A percentile compares a stretch with the other conserved stretches of the same genome.
These are phyloP conservation scores for Ceratorhiza oryzae-sativae DNA, from an alignment of 1,284 basidiomycete genomes.

Conservation along the genomic window DNA sequence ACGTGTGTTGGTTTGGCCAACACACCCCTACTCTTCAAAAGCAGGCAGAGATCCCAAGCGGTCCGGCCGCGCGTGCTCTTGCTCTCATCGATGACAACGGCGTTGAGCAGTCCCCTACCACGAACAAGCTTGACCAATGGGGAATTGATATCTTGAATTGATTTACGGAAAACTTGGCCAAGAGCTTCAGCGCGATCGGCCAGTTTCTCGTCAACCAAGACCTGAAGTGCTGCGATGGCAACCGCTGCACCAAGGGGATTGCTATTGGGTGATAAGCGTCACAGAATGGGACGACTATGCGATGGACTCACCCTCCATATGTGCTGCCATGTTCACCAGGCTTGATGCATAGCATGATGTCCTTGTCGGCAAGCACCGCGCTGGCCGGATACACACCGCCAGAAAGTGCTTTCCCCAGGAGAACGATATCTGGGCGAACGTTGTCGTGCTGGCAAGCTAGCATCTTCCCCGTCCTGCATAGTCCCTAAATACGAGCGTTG, in stretches of 20 bases:
- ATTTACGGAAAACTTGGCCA: slow-evolving; percentile 81
- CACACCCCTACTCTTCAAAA: slow-evolving; percentile 89
- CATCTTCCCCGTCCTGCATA: slow-evolving; percentile 86
- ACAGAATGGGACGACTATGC: slow-evolving; percentile 8
- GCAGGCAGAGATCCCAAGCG: slow-evolving; percentile 95
- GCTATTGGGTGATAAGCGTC: slow-evolving; percentile 52
- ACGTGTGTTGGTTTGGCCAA: slow-evolving; percentile 96
- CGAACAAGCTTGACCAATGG: slow-evolving; percentile 78
- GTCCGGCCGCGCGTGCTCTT: slow-evolving; percentile 78
- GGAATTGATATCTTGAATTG: slow-evolving; percentile 69
- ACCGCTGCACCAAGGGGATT: slow-evolving; percentile 97
- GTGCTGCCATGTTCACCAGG: slow-evolving; percentile 99
- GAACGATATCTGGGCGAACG: slow-evolving; percentile 90
- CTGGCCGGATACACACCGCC: slow-evolving; percentile 98
- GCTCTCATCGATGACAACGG: slow-evolving; percentile 90
- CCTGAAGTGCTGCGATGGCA: slow-evolving; percentile 87
- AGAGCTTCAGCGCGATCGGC: slow-evolving; percentile 78
- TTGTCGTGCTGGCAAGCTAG: slow-evolving; percentile 88
- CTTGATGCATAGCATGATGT: slow-evolving; percentile 93
- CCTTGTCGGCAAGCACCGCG: slow-evolving; percentile 87
- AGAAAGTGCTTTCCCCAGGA: slow-evolving; percentile 95
- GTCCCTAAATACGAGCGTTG: slow-evolving; percentile 58
- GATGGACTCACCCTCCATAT: slow-evolving; percentile 76
- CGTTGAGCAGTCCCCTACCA: slow-evolving; percentile 90
- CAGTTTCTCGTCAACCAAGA: slow-evolving; percentile 87